Evolutionary conservation across 345 rosid genomes (phyloP).

Genomic region (Lagerstroemia speciosa): DNA sequence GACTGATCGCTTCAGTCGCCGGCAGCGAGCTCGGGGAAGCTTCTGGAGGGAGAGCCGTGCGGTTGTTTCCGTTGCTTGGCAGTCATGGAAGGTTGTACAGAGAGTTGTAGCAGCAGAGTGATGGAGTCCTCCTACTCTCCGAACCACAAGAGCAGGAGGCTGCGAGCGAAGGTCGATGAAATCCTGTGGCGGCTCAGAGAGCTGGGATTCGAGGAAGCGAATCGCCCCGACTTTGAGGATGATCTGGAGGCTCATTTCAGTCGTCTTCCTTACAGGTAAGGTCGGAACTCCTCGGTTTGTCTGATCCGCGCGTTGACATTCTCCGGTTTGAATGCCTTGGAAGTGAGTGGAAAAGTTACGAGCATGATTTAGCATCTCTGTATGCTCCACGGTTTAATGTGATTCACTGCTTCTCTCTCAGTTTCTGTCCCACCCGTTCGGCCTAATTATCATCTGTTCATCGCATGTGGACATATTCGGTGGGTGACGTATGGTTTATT

Average conservation of each 20-base stretch:
- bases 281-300: background rate
- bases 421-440: background rate
- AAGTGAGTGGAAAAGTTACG: background rate
- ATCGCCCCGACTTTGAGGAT: conserved; percentile 39
- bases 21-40: background rate
- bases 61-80: background rate
- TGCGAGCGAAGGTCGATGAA: conserved; percentile 37
- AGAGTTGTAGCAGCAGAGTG: conserved; percentile 45
- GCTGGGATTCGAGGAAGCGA: conserved; percentile 26
- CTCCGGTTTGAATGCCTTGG: background rate
- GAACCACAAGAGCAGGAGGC: conserved; percentile 21
- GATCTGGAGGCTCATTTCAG: conserved; percentile 57
- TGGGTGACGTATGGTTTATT: background rate
- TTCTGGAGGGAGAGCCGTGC: background rate
- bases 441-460: background rate
- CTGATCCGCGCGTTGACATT: background rate
- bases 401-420: background rate
- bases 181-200: conserved; percentile 41
- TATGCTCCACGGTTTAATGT: background rate
- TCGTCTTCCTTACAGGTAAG: conserved; percentile 44
- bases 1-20: background rate
- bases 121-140: conserved; percentile 26
- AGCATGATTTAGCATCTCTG: background rate
- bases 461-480: background rate
- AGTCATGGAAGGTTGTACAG: conserved; percentile 36